Conservation (phyloP, 495 filamentous ascomycete genomes). For the Aspergillus campestris region DNA sequence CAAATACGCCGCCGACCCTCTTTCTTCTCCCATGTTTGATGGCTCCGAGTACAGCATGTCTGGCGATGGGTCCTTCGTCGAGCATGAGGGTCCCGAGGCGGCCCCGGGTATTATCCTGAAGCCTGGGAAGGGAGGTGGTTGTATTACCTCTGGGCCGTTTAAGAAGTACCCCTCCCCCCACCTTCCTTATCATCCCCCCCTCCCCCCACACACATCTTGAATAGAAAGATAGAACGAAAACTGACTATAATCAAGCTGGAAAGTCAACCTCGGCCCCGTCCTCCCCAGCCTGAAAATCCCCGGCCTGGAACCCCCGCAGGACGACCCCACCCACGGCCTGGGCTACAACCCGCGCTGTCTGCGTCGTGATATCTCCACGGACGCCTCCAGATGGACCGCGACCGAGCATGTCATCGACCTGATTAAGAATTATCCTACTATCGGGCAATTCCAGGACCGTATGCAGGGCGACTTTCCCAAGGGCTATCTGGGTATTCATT, state of each 20-base stretch:
- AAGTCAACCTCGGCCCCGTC: conserved; percentile 42
- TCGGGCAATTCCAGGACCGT: conserved; percentile 9
- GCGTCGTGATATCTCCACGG: conserved; percentile 43
- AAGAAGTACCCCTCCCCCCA: conserved; percentile 11
- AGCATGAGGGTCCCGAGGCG: conserved; percentile 17
- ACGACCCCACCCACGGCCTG: conserved; percentile 6
- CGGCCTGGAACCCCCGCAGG: conserved; percentile 7
- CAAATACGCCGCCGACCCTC: conserved; percentile 37
- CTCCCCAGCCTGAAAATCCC: conserved; percentile 10
- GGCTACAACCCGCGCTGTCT: conserved; percentile 53
- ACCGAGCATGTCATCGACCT: conserved; percentile 7
- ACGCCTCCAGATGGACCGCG: conserved; percentile 5
- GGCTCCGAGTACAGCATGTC: conserved; percentile 46
- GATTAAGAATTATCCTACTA: conserved; percentile 6
- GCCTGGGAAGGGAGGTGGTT: conserved; percentile 50
- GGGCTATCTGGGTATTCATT: conserved; percentile 42
- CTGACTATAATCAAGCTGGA: conserved; percentile 2
- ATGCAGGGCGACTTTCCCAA: conserved; percentile 12
- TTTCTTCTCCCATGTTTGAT: conserved; percentile 52
- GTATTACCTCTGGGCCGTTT: conserved; percentile 49
- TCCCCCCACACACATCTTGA: neutral
- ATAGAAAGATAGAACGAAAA: neutral
- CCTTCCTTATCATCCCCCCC: neutral
- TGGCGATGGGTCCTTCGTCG: conserved; percentile 45
- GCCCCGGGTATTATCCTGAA: conserved; percentile 18